Base-by-base conservation (phyloP, 1,284 basidiomycete genomes). In the Cutaneotrichosporon sp. region DNA sequence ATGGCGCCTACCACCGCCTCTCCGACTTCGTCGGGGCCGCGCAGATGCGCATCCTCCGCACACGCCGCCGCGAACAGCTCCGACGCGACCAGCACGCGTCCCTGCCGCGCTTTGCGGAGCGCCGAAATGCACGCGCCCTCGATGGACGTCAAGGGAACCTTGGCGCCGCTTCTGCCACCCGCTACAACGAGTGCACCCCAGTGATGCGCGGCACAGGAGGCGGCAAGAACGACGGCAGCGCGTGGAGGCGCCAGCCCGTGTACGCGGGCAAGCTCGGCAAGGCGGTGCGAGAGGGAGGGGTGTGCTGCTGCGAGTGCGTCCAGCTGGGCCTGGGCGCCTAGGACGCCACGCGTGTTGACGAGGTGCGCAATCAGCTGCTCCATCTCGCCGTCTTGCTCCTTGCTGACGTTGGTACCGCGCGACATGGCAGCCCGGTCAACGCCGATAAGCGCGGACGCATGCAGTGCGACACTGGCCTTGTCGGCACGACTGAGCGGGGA, bases 231-330 rank as follows among this genome's bases (percentile, higher is more conserved):
- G 3, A 52, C 32, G 8, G 29, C 51, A 1, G 31, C 20, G 1
- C 33, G 14, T 3, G 48, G 47, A 4, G 52, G 34, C 5, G 5
- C 25, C 25, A 55, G 39, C 16, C 48, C 47, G 38, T 49, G 37
- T 3, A 27, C 31, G 12, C 22, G 17, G 7, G 39, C 37, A 17
- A 59, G 24, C 12, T 41, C 19, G 3, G 39, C 32, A n/a, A 59
- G 41, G 0, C 57, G 46, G 25, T 55, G 53, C 8, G 57, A 53
- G 25, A 59, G 50, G 26, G 39, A 22, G 5, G 57, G 57, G 12
- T 55, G 29, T 19, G 33, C 7, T 0, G 8, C 4, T 6, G 39
- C 37, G 7, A 49, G 35, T 14, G 17, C 11, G n/a, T 26, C 33
- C 9, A 59, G 48, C 17, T n/a, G 37, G 24, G 11, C 17, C 8